Evolutionary conservation across 805 yeast genomes (phyloP).

Genomic region (Tetrapisispora fleetii): DNA sequence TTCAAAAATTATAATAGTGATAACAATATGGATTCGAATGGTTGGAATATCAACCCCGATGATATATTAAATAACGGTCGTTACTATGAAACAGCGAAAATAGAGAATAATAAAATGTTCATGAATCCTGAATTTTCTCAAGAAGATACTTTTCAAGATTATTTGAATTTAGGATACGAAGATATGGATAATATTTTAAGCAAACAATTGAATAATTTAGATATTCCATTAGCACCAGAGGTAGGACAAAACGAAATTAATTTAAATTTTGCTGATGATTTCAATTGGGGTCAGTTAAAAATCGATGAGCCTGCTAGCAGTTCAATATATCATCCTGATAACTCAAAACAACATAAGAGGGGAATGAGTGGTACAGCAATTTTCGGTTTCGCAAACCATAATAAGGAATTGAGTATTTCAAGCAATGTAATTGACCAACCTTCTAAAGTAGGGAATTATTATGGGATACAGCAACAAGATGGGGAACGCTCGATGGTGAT

Average conservation of each 20-base stretch:
- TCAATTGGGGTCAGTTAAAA: slow-evolving; percentile 16
- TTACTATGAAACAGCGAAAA: not conserved
- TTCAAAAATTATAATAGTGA: not conserved
- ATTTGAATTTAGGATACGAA: slow-evolving; percentile 37
- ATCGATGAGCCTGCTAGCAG: slow-evolving; percentile 7
- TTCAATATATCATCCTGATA: slow-evolving; percentile 4
- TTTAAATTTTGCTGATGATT: slow-evolving; percentile 1
- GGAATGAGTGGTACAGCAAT: slow-evolving; percentile 72
- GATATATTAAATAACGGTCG: not conserved
- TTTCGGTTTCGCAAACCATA: slow-evolving; percentile 62
- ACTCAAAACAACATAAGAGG: slow-evolving; percentile 37
- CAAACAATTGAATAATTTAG: slow-evolving; percentile 52
- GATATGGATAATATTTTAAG: slow-evolving; percentile 48
- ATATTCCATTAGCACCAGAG: slow-evolving; percentile 39
- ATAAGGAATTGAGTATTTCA: slow-evolving; percentile 50
- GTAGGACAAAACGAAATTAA: not conserved
- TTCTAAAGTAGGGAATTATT: not conserved
- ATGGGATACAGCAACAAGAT: not conserved
- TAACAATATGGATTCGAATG: slow-evolving; percentile 2
- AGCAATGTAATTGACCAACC: slow-evolving; percentile 26
- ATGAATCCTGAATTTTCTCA: not conserved
- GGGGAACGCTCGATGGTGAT: not conserved
- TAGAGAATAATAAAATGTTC: not conserved
- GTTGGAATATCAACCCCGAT: slow-evolving; percentile 1
- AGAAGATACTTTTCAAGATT: not conserved